These are phyloP conservation scores for Phytophthora fragariae DNA, from an alignment of 352 stramenopile genomes.

Conservation along the genomic window DNA sequence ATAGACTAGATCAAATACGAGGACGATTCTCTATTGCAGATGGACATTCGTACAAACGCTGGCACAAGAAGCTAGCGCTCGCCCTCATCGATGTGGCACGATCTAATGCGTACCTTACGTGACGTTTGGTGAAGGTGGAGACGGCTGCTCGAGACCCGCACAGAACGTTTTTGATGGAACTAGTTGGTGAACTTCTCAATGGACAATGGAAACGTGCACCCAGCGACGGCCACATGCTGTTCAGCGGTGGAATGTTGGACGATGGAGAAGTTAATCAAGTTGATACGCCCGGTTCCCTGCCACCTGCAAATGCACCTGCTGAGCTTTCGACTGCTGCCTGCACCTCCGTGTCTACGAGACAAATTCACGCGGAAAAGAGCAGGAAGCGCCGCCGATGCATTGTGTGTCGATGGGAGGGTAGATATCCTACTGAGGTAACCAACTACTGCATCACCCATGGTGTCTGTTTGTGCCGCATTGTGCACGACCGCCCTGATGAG, in stretches of 20 bases:
- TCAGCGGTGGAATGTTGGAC: not conserved
- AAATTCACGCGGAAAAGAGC: slow-evolving; percentile 13
- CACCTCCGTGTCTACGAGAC: not conserved
- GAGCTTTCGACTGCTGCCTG: not conserved
- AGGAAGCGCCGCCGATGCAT: not conserved
- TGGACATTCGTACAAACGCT: no score
- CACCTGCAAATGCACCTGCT: not conserved
- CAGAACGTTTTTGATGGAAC: no score
- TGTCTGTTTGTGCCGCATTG: not conserved
- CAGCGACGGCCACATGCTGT: slow-evolving; percentile 5
- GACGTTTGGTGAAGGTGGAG: no score
- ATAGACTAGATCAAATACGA: no score
- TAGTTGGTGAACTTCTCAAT: not conserved
- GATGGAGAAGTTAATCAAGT: not conserved
- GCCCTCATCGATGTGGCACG: no score
- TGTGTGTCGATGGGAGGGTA: not conserved
- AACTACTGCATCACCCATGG: slow-evolving; percentile 8
- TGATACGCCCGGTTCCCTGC: slow-evolving; percentile 1
- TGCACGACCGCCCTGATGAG: not conserved
- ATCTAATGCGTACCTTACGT: no score
- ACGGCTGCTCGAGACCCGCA: no score
- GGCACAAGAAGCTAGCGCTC: no score
- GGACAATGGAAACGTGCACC: slow-evolving; percentile 2
- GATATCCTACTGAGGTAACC: slow-evolving; percentile 14
- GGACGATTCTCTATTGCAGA: no score